phyloP scores from a whole-genome alignment of 2,329 filamentous ascomycete species.

The Cladosporium colombiae region DNA sequence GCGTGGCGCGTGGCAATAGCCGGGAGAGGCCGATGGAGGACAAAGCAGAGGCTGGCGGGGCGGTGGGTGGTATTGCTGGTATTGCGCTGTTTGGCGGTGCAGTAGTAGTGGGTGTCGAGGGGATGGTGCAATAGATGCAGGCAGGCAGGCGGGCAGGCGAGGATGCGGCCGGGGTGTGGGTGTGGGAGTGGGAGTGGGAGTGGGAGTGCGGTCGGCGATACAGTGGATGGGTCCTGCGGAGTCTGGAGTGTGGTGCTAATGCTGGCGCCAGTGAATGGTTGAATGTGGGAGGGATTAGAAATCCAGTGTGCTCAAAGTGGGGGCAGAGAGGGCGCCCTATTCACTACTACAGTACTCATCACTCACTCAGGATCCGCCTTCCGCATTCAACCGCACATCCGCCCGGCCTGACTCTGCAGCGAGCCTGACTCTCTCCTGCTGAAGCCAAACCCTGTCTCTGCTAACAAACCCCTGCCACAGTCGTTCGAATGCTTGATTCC shows the following conservation, averaged over 20 bases:
- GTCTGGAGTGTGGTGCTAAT: slow-evolving; percentile 6
- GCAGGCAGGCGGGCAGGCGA: not conserved
- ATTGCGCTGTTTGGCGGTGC: not conserved
- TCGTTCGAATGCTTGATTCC: not conserved
- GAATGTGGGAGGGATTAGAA: not conserved
- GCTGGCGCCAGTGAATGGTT: not conserved
- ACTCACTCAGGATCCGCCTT: not conserved
- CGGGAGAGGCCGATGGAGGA: slow-evolving; percentile 4
- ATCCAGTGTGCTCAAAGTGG: not conserved
- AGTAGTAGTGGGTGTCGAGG: not conserved
- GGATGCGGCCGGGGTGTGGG: not conserved
- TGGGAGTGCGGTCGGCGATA: not conserved
- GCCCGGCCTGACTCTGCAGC: not conserved
- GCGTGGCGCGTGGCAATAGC: slow-evolving; percentile 7
- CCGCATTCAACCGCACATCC: not conserved
- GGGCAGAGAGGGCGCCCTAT: not conserved
- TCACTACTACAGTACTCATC: no score
- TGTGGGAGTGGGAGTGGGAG: no score
- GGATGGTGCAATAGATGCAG: slow-evolving; percentile 6
- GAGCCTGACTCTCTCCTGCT: not conserved
- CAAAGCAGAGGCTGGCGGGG: not conserved
- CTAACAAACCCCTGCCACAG: not conserved
- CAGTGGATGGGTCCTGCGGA: slow-evolving; percentile 5
- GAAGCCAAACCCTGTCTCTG: not conserved
- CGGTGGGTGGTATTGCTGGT: not conserved